phyloP scores from a whole-genome alignment of 345 rosid species.

The Populus deltoides region DNA sequence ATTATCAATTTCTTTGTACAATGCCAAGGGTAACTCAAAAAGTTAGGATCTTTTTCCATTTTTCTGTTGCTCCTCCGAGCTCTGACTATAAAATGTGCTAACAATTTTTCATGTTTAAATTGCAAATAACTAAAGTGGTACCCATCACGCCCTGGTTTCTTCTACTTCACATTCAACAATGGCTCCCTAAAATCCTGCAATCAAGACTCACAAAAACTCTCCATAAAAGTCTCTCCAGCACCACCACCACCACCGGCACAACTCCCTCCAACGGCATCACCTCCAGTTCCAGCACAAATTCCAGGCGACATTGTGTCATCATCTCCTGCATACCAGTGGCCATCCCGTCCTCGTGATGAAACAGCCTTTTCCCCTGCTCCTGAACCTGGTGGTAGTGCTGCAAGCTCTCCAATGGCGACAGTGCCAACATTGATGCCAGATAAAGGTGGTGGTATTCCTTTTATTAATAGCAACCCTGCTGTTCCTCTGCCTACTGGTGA shows the following conservation, averaged over 20 bases:
- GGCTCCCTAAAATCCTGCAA: constrained; percentile 56
- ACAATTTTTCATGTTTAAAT: not conserved
- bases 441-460: constrained; percentile 67
- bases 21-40: no score
- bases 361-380: constrained; percentile 56
- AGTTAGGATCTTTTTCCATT: no score
- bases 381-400: constrained; percentile 34
- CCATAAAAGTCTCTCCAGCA: constrained; percentile 48
- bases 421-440: constrained; percentile 50
- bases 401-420: constrained; percentile 35
- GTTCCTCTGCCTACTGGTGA: constrained; percentile 98
- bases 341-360: constrained; percentile 64
- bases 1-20: not conserved
- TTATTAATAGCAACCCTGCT: constrained; percentile 89
- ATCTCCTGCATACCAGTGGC: constrained; percentile 82
- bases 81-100: not conserved
- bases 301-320: constrained; percentile 65
- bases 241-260: constrained; percentile 32
- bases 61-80: not conserved
- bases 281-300: constrained; percentile 49
- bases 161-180: constrained; percentile 80
- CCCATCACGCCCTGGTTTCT: constrained; percentile 80
- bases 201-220: constrained; percentile 49
- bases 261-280: constrained; percentile 21
- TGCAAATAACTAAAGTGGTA: constrained; percentile 56